These are phyloP conservation scores for Penicillium silybi DNA, from an alignment of 495 filamentous ascomycete species.

Conservation along the genomic window DNA sequence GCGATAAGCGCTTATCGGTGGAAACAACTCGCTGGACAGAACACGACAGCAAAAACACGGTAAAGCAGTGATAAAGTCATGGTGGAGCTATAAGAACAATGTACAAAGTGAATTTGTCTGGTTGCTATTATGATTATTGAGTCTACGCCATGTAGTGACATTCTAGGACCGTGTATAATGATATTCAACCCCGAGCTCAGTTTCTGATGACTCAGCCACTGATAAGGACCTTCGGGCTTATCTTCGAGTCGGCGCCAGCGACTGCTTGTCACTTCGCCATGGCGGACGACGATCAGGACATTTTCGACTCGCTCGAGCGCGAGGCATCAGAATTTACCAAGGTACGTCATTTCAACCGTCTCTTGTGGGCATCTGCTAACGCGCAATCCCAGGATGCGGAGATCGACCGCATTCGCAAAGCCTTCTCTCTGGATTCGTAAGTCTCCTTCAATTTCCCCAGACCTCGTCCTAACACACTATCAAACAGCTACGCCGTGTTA, in stretches of 20 bases:
- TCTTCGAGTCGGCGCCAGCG: neutral
- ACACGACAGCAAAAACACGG: neutral
- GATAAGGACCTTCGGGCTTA: neutral
- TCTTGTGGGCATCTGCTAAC: constrained; percentile 9
- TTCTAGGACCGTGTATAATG: neutral
- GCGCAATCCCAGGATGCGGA: constrained; percentile 71
- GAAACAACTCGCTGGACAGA: neutral
- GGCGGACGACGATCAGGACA: constrained; percentile 68
- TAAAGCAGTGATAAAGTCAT: neutral
- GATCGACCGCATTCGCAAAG: constrained; percentile 88
- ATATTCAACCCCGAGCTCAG: neutral
- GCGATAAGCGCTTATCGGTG: constrained; percentile 30
- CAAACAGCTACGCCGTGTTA: constrained; percentile 78
- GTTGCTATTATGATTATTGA: neutral
- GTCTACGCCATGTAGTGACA: no score
- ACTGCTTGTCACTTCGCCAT: constrained; percentile 8
- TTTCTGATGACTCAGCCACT: constrained; percentile 4
- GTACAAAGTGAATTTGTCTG: neutral
- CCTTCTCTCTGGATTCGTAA: constrained; percentile 87
- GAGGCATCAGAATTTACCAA: constrained; percentile 90
- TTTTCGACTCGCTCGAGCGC: constrained; percentile 77
- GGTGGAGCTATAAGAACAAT: neutral
- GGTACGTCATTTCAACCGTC: constrained; percentile 36
- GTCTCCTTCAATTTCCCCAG: constrained; percentile 16
- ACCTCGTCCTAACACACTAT: neutral